Percentiles rank a stretch among this genome's conserved stretches.
Evolutionary conservation across 331 rosid genomes (phyloP).

Genomic region (Spiraea crenata): DNA sequence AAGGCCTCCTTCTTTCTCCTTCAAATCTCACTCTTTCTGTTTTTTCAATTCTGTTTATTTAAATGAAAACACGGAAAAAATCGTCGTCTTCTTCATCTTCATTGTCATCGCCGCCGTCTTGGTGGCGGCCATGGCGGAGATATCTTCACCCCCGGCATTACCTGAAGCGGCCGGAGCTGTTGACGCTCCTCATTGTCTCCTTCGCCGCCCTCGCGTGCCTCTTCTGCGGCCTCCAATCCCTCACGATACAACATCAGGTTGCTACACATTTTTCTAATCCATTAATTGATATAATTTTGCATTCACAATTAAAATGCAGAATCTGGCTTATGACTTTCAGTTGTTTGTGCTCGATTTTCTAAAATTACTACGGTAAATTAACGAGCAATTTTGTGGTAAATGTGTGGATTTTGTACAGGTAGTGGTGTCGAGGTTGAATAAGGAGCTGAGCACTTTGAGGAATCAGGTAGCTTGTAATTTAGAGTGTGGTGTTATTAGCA

Average conservation of each 20-base stretch:
- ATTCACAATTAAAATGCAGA: too few species aligned
- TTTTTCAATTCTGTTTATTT: neutral
- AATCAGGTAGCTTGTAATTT: conserved; percentile 7
- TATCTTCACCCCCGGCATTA: conserved; percentile 45
- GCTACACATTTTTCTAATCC: neutral
- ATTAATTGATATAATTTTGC: neutral
- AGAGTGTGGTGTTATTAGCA: conserved; percentile 2
- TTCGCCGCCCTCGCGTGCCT: conserved; percentile 35
- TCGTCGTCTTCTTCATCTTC: conserved; percentile 10
- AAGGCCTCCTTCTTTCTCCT: neutral
- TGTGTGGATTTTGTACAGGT: conserved; percentile 14
- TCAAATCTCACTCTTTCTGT: neutral
- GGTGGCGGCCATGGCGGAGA: conserved; percentile 26
- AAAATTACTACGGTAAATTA: neutral
- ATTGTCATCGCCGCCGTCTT: conserved; percentile 13
- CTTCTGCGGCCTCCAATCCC: conserved; percentile 35
- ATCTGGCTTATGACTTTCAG: neutral
- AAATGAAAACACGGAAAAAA: conserved; percentile 38
- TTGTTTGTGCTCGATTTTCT: neutral
- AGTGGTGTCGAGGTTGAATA: conserved; percentile 3
- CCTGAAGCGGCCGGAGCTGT: conserved; percentile 40
- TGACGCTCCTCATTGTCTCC: conserved; percentile 29
- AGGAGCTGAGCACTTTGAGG: conserved; percentile 4
- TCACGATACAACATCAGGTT: conserved; percentile 44
- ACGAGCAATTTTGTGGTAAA: neutral